Conservation (phyloP, 257 asterid species). For the Primulina huaijiensis region DNA sequence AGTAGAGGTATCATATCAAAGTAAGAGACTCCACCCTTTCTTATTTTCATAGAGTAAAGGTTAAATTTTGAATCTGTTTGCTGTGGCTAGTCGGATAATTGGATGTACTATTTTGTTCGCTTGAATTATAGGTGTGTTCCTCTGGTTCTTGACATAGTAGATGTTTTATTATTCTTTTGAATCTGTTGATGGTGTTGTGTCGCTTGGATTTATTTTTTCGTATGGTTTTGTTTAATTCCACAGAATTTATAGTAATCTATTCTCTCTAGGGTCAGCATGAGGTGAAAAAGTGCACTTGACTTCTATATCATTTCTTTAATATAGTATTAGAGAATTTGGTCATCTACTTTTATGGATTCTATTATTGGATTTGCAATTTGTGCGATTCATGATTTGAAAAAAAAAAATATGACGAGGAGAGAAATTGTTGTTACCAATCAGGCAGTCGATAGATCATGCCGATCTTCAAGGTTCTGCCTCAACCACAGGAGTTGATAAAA, state of each 20-base stretch:
- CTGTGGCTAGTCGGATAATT: neutral
- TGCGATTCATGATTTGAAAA: neutral
- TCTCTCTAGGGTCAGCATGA: neutral
- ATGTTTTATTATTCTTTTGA: constrained; percentile 7
- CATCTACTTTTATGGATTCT: neutral
- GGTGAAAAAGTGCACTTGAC: neutral
- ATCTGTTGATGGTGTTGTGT: neutral
- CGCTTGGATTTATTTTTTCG: neutral
- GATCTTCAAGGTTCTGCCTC: neutral
- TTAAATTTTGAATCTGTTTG: neutral
- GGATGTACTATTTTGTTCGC: neutral
- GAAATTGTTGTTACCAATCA: neutral
- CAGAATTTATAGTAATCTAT: neutral
- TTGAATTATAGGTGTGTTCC: neutral
- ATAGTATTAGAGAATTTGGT: neutral
- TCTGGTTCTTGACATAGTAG: neutral
- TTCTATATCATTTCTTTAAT: neutral
- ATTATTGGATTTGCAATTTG: neutral
- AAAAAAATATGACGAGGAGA: neutral
- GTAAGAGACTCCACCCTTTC: constrained; percentile 16
- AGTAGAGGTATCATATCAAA: constrained; percentile 2
- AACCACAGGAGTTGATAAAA: neutral
- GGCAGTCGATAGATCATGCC: neutral
- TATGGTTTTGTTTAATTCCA: constrained; percentile 7
- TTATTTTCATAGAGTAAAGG: neutral